Evolutionary conservation across 306 rosid species (phyloP), one percentile per base, ranked within the genome.

Genomic region (Prosopis cineraria): DNA sequence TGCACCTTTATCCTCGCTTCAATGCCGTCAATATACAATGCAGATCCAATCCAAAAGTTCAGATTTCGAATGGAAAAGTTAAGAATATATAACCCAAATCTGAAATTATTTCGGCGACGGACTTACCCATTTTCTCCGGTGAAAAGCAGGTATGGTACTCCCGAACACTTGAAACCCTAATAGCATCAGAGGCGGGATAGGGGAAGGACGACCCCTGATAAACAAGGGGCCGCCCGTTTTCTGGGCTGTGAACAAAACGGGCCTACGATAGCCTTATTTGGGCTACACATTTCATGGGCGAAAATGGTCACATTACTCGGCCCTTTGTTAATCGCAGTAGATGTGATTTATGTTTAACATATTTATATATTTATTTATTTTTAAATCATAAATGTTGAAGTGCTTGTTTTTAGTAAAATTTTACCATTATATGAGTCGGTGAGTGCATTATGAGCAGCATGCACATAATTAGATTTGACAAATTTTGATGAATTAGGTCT

Each of bases 1-100:
- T 89, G 90, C 2, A 93, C 97, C 94, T 91, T 93, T 62, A 93
- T 90, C 84, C 98, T 93, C 63, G 98, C 98, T 91, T 82, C 78
- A 80, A 40, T 9, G n/a, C 1, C 31, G 53, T 39, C 36, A 12
- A 72, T 30, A 48, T 2, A 36, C 65, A 24, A 55, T 62, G 67
- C 59, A 70, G 44, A 75, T 56, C 22, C 56, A 17, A 31, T 2
- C 7, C 37, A 0, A 41, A 50, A 74, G 3, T 10, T 3, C 4
- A 27, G 36, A 31, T 31, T 39, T 0, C 9, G 5, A 22, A 39
- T 56, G 29, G 55, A 4, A 7, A 0, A 9, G 10, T 1, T 39
- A 20, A 13, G 5, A 52, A 13, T 1, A 29, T 16, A 10, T 4
- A 8, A 10, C 10, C 64, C 22, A 33, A 20, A 13, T 25, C 30